These are phyloP conservation scores for Auxenochlorella protothecoides DNA, from an alignment of 139 green algal species.

Conservation along the genomic window DNA sequence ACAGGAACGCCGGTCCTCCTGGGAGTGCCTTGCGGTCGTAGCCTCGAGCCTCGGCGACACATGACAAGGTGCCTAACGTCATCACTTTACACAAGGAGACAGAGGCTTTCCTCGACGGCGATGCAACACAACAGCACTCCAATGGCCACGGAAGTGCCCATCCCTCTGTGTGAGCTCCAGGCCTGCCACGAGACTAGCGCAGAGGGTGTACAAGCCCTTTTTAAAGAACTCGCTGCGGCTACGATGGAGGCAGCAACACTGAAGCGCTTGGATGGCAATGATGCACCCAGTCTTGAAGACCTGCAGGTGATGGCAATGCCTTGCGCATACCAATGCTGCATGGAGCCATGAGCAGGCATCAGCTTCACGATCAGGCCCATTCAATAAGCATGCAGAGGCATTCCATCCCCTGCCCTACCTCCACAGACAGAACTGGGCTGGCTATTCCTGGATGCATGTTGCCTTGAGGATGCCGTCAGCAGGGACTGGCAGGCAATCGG, in stretches of 20 bases:
- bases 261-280: neutral
- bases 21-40: too few relatives aligned
- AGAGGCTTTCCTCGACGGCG: too few relatives aligned
- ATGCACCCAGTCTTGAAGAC: constrained; percentile 13
- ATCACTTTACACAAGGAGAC: too few relatives aligned
- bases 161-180: constrained; percentile 22
- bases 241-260: constrained; percentile 7
- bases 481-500: constrained; percentile 8
- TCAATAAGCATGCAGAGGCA: neutral
- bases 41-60: too few relatives aligned
- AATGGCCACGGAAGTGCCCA: too few relatives aligned
- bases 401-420: neutral
- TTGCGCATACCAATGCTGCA: neutral
- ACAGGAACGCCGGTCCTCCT: too few relatives aligned
- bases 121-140: too few relatives aligned
- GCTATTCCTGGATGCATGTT: constrained; percentile 58
- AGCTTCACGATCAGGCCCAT: neutral
- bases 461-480: constrained; percentile 4
- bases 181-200: neutral
- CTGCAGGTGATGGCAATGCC: constrained; percentile 1
- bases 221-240: neutral
- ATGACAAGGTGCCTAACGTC: too few relatives aligned
- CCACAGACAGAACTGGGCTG: constrained; percentile 52
- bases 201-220: too few relatives aligned
- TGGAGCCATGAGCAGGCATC: too few relatives aligned